Evolutionary conservation across 495 filamentous ascomycete species (phyloP), one percentile per base, ranked within the genome.

Genomic region (Penicillium turbatum): DNA sequence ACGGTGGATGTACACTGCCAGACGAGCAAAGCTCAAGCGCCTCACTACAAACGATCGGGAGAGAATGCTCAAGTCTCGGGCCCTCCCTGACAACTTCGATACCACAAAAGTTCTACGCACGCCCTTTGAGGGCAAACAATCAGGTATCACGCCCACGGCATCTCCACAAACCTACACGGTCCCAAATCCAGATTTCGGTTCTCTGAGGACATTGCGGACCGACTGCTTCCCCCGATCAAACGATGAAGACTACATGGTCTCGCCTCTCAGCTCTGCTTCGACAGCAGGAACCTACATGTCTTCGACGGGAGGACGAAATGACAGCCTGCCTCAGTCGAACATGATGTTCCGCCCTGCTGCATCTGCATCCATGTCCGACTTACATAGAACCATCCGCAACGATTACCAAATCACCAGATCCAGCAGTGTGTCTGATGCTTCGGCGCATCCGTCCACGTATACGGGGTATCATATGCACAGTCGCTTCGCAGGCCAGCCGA

Each of bases 1-100:
- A 74, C 66, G 29, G 29, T 49, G 12, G 10, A 17, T 15, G 26
- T 11, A 29, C 19, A 51, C n/a, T 24, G 51, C 13, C 55, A 97
- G 92, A 72, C 78, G 92, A 67, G 92, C 92, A 19, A 97, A 97
- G 72, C 84, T 97, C 66, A 97, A 96, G 81, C 86, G 92, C 53
- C 76, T 97, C 55, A 95, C 87, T 35, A 89, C 83, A 36, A 92
- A 96, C 72, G 92, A 97, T 62, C 87, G 90, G 32, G 92, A 96
- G 57, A 84, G 91, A 39, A 92, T 96, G 85, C 83, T 95, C 69
- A 92, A 92, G 70, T 96, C 92, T 65, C 77, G 92, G 70, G 91
- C 89, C 4, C 80, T 97, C 29, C 92, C 92, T 19, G 90, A 92
- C 57, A 86, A 92, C 66, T 97, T 97, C 62, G 89, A 95, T 74